A percentile compares a stretch with the other conserved stretches of the same genome.
Conservation (phyloP, 2,329 filamentous ascomycete genomes). For the Fusarium continuum region DNA sequence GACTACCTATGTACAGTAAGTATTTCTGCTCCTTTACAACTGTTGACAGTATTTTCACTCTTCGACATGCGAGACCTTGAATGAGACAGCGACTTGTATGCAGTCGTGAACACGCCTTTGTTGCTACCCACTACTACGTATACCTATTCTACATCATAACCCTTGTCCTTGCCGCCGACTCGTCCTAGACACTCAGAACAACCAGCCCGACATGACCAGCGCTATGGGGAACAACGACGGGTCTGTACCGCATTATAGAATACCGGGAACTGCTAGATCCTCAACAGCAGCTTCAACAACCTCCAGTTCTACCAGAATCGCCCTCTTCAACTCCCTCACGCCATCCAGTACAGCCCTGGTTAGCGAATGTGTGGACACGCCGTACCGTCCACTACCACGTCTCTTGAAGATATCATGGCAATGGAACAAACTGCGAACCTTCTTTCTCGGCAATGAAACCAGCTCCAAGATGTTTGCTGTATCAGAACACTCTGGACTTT, state of each 20-base stretch:
- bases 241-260: constrained; percentile 9
- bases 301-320: constrained; percentile 26
- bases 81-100: constrained; percentile 1
- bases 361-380: constrained; percentile 23
- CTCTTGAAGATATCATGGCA: constrained; percentile 33
- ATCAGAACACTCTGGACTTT: constrained; percentile 30
- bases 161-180: background rate
- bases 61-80: background rate
- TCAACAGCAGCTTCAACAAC: constrained; percentile 29
- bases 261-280: constrained; percentile 21
- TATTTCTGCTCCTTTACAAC: constrained; percentile 15
- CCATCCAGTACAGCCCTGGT: constrained; percentile 32
- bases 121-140: background rate
- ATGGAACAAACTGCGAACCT: constrained; percentile 32
- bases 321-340: constrained; percentile 28
- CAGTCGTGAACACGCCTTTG: background rate
- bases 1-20: too few relatives aligned
- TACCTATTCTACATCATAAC: background rate
- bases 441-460: constrained; percentile 27
- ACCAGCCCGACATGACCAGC: constrained; percentile 13
- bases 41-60: background rate
- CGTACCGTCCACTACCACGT: constrained; percentile 24
- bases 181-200: background rate
- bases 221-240: constrained; percentile 11
- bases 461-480: constrained; percentile 32